Evolutionary conservation across 2,329 filamentous ascomycete genomes (phyloP), one percentile per base, ranked within the genome.

Genomic region (Colletotrichum filicis): DNA sequence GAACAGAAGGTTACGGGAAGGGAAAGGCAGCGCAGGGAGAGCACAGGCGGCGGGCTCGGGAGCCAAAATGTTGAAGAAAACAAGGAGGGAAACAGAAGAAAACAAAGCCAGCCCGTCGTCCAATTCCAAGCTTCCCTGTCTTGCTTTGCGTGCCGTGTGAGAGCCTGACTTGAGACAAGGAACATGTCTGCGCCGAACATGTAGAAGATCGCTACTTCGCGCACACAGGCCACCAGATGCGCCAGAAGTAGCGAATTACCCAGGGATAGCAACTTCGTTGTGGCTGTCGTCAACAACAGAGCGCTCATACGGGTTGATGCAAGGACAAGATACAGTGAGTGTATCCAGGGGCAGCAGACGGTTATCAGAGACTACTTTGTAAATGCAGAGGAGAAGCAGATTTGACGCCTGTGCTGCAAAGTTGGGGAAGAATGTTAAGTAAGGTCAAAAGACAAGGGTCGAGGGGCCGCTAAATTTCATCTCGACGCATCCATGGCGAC

Each of bases 161-260:
- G 37, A 42, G 14, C 14, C 60, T 12, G 19, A 52, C 35, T 61
- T 49, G 60, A 65, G 66, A 69, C 66, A 69, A 53, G 60, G 32
- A 58, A 65, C 52, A 58, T 28, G 24, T 69, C 52, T 64, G 59
- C 60, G 52, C 49, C 24, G 42, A 46, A n/a, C 19, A 46, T 16
- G 42, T 46, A 46, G 8, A 46, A 6, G 32, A 35, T 42, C 14
- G 37, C 37, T 42, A 42, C 37, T n/a, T n/a, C 42, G 8, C 42
- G 37, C 14, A 52, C 66, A 69, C 66, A 58, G 60, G 37, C 58
- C 66, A 62, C 57, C 35, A 19, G 26, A 53, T 49, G 60, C 60
- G 37, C 60, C 56, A 32, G 28, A 37, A 58, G 35, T 8, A 56
- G 12, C 55, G 37, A 42, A 42, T 42, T 6, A 9, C 19, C 42